Conservation (phyloP, 2,329 filamentous ascomycete genomes). For the Fusarium sp. region DNA sequence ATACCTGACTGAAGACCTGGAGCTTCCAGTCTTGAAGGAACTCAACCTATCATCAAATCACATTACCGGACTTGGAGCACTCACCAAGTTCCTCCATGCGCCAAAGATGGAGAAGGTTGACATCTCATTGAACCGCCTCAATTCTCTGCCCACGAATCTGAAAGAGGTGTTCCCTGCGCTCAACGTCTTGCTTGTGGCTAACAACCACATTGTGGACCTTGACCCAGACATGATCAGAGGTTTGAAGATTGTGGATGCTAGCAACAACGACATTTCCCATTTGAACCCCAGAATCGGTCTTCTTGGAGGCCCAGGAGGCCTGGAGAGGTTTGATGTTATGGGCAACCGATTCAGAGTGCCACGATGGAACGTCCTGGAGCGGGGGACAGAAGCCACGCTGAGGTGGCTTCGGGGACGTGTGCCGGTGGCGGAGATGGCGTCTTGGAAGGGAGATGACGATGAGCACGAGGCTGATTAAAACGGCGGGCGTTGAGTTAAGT, state of each 20-base stretch:
- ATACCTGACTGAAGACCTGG: conserved; percentile 75
- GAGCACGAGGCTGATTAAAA: conserved; percentile 46
- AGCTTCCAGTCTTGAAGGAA: conserved; percentile 80
- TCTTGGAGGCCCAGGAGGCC: conserved; percentile 70
- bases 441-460: conserved; percentile 64
- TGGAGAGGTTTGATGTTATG: conserved; percentile 78
- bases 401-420: conserved; percentile 84
- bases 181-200: conserved; percentile 76
- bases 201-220: conserved; percentile 83
- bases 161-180: conserved; percentile 77
- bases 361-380: conserved; percentile 83
- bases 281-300: conserved; percentile 86
- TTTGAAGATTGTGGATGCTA: conserved; percentile 72
- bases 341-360: conserved; percentile 93
- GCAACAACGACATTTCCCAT: conserved; percentile 86
- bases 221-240: conserved; percentile 80
- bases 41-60: conserved; percentile 82
- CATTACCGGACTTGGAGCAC: conserved; percentile 75
- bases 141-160: conserved; percentile 72
- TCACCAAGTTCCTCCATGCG: conserved; percentile 76
- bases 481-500: conserved; percentile 3
- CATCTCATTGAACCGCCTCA: conserved; percentile 84
- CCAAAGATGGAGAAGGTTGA: conserved; percentile 82
- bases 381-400: conserved; percentile 87
- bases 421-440: conserved; percentile 69